Percentiles rank a stretch among this genome's conserved stretches.
Conservation (phyloP, 2,329 filamentous ascomycete genomes). For the Pseudogymnoascus sp. region DNA sequence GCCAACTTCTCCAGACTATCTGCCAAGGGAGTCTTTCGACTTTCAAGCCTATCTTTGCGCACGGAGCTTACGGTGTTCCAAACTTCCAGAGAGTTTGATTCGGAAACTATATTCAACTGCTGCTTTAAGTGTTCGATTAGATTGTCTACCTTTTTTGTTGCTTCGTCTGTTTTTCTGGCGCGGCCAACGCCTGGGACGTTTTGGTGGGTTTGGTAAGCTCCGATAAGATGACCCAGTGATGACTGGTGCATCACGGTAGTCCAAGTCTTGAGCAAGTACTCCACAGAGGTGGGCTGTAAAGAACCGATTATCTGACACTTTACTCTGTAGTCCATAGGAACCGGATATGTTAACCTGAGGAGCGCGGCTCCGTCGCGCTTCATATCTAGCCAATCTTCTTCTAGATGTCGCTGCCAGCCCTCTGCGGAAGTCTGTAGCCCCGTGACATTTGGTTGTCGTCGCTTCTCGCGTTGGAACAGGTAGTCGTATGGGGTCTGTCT, state of each 20-base stretch:
- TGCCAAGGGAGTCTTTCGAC: background rate
- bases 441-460: background rate
- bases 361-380: background rate
- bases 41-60: background rate
- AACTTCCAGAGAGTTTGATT: background rate
- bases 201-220: background rate
- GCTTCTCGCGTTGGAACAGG: background rate
- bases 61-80: background rate
- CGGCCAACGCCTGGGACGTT: background rate
- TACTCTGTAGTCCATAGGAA: background rate
- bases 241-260: background rate
- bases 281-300: background rate
- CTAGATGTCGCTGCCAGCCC: background rate
- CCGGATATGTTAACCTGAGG: background rate
- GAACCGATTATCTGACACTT: background rate
- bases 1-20: background rate
- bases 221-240: background rate
- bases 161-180: background rate
- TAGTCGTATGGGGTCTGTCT: background rate
- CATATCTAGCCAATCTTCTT: background rate
- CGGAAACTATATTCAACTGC: background rate
- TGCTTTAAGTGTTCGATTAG: background rate
- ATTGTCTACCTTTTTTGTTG: background rate
- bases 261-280: background rate
- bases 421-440: background rate